These are phyloP conservation scores for Ambrosia hybrid DNA, from an alignment of 140 eudicot genomes.

Conservation along the genomic window DNA sequence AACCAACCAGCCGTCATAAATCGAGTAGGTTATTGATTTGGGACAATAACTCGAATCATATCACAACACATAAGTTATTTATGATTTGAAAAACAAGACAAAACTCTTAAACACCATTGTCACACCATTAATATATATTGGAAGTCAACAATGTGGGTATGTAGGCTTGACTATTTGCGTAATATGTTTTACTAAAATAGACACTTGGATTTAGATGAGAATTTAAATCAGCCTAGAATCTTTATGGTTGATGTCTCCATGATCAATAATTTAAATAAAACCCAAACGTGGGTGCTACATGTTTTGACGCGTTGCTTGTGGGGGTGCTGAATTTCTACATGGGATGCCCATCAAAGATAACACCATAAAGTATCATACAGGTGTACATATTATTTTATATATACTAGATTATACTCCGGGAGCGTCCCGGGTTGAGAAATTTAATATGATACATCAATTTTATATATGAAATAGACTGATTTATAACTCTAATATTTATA, in stretches of 20 bases:
- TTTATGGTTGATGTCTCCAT: conserved; percentile 18
- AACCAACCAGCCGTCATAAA: background rate
- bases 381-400: conserved; percentile 19
- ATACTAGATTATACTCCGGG: no score
- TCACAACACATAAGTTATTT: background rate
- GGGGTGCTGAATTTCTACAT: conserved; percentile 24
- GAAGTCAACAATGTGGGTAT: conserved; percentile 32
- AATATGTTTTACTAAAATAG: conserved; percentile 6
- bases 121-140: background rate
- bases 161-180: conserved; percentile 32
- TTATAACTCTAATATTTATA: no score
- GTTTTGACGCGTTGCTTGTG: conserved; percentile 34
- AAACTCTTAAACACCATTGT: conserved; percentile 1
- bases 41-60: background rate
- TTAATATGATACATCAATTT: no score
- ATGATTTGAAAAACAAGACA: background rate
- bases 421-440: no score
- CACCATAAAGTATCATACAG: conserved; percentile 25
- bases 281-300: conserved; percentile 39
- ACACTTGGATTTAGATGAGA: conserved; percentile 16
- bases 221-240: conserved; percentile 7
- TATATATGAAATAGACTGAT: no score
- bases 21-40: background rate
- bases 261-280: conserved; percentile 26
- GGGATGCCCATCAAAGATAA: conserved; percentile 22